Evolutionary conservation across 768 basidiomycete species (phyloP), one percentile per base, ranked within the genome.

Genomic region (Cystofilobasidium macerans): DNA sequence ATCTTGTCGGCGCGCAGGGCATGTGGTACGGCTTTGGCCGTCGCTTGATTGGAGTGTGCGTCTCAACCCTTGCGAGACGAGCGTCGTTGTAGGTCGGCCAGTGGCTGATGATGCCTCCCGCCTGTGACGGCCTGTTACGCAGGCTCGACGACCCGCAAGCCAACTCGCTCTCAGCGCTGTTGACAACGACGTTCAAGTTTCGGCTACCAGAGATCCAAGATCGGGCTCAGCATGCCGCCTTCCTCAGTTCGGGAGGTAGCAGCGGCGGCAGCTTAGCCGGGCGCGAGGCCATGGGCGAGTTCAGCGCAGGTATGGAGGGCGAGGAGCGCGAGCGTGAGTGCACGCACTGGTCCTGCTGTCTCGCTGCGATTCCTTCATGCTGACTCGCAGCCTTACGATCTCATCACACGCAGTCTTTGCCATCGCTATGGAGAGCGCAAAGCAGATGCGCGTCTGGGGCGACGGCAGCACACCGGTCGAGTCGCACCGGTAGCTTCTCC

Each of bases 21-120:
- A 77, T 84, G 71, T 97, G 93, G 92, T 97, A 95, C 75, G 86
- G 86, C 4, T 92, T 92, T 75, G 92, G 92, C 18, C 85, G 85
- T 74, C 83, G 84, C 69, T 84, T 94, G 67, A 86, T 86, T 79
- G 85, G 86, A 62, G 83, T 94, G 90, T 89, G 72, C 71, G 81
- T 72, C 16, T 45, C n/a, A 48, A 0, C 8, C n/a, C n/a, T n/a
- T n/a, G n/a, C n/a, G n/a, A n/a, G n/a, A 42, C 30, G 12, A 28
- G 18, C 22, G n/a, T 51, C 32, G 22, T 28, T 9, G 7, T 26
- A 4, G 20, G 16, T 56, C 6, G 20, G 45, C 45, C 47, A 51
- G 45, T 45, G 0, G 7, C 4, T 32, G n/a, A 20, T 18, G 28
- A n/a, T 45, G 24, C 18, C 24, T 26, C 33, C 24, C 64, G 18